Evolutionary conservation across 257 asterid genomes (phyloP).

Genomic region (Rhazya stricta): DNA sequence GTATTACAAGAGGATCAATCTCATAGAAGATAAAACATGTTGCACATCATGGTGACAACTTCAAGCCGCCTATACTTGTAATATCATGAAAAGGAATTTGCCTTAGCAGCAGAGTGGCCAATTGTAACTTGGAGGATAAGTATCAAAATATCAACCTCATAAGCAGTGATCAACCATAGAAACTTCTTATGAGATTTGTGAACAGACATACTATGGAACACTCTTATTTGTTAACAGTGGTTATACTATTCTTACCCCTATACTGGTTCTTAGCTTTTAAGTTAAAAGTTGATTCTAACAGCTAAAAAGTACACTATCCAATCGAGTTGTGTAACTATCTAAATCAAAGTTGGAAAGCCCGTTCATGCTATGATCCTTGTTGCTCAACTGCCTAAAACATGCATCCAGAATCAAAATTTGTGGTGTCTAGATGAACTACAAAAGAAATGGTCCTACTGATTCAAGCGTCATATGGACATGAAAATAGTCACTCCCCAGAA

Average conservation of each 20-base stretch:
- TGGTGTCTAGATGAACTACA: not conserved
- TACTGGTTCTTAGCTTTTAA: too few relatives aligned
- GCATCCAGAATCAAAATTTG: too few relatives aligned
- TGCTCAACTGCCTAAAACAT: not conserved
- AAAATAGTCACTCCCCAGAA: not conserved
- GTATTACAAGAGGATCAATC: not conserved
- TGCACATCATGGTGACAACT: not conserved
- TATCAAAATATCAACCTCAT: not conserved
- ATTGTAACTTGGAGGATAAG: not conserved
- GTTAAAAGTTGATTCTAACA: not conserved
- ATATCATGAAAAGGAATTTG: not conserved
- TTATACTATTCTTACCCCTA: too few relatives aligned
- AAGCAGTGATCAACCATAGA: not conserved
- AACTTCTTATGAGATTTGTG: too few relatives aligned
- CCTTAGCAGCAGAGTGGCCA: too few relatives aligned
- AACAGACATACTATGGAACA: too few relatives aligned
- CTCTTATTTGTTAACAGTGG: too few relatives aligned
- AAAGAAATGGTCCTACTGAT: not conserved
- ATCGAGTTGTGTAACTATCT: not conserved
- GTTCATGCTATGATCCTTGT: not conserved
- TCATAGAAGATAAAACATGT: not conserved
- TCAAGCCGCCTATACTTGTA: not conserved
- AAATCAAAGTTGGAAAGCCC: not conserved
- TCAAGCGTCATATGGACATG: not conserved
- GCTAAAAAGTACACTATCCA: not conserved